Base-by-base conservation (phyloP, 1,139 yeast genomes). In the Suhomyces bolitotheri region DNA sequence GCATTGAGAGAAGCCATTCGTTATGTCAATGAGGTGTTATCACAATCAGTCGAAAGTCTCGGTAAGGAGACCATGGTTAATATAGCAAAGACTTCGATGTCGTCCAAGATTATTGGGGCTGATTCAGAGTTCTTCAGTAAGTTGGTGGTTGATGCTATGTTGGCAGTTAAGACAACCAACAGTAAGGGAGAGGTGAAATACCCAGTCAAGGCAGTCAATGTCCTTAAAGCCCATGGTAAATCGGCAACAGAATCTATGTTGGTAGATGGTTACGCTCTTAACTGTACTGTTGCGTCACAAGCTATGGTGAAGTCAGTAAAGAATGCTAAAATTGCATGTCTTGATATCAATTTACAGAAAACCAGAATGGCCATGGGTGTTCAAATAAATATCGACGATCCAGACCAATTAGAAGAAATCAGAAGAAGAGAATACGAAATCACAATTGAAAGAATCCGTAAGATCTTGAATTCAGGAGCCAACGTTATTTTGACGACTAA, bases 351-450 rank as follows among this genome's bases (percentile, higher is more conserved):
- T 62, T 71, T 94, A 56, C 98, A 94, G 62, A 92, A 90, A 62
- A 92, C 97, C 7, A 80, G 90, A 61, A 89, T 94, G 97, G 96
- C 97, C 25, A 81, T 94, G 82, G 99, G 99, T 35, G 97, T 94
- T 37, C 95, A 90, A 62, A 87, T 94, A 60, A 90, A 92, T 57
- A 88, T 94, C 54, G 96, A 88, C 52, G 97, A 94, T 60, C 98
- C 99, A 27, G 96, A 92, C 50, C 96, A 89, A 65, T 76, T 94
- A 52, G 99, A 94, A 66, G 92, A 89, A 56, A 90, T 94, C 51
- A 79, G 98, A 58, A 83, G 89, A 62, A 80, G 97, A 55, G 99
- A 94, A 66, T 82, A 83, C 53, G 97, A 92, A 38, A 88, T 94
- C 45, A 80, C 90, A 25, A 70, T 88, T 47, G 98, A 92, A 58